phyloP scores from a whole-genome alignment of 208 protist genomes.

The Naegleria gruberi region DNA sequence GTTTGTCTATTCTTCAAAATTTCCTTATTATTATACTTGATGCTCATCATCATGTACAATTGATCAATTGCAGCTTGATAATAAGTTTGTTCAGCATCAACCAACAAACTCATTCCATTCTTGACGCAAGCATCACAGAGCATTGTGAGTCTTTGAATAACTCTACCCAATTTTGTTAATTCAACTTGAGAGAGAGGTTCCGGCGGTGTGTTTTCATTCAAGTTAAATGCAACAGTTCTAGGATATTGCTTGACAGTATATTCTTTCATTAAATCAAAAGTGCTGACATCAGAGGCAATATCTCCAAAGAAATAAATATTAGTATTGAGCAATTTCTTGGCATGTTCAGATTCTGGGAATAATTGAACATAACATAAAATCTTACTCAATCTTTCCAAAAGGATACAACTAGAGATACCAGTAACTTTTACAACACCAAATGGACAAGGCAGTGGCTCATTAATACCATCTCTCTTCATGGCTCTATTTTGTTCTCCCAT shows the following conservation, averaged over 20 bases:
- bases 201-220: background rate
- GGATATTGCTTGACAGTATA: background rate
- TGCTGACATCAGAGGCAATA: background rate
- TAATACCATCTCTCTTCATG: no score
- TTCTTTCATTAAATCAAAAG: background rate
- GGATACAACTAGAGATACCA: background rate
- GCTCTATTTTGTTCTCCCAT: background rate
- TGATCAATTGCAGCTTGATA: constrained; percentile 89
- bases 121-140: constrained; percentile 58
- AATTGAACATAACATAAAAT: background rate
- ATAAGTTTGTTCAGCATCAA: constrained; percentile 94
- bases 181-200: constrained; percentile 59
- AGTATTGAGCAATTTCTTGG: background rate
- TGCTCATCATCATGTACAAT: constrained; percentile 67
- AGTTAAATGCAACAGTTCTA: background rate
- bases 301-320: background rate
- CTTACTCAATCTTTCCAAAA: background rate
- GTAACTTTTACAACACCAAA: background rate
- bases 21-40: constrained; percentile 72
- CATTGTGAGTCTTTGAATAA: constrained; percentile 55
- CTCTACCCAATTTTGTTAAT: constrained; percentile 57
- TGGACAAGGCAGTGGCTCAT: background rate
- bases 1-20: background rate
- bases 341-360: background rate
- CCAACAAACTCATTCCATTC: constrained; percentile 65